These are phyloP conservation scores for Capsicum rhomboideum DNA, from an alignment of 257 asterid species.

Conservation along the genomic window DNA sequence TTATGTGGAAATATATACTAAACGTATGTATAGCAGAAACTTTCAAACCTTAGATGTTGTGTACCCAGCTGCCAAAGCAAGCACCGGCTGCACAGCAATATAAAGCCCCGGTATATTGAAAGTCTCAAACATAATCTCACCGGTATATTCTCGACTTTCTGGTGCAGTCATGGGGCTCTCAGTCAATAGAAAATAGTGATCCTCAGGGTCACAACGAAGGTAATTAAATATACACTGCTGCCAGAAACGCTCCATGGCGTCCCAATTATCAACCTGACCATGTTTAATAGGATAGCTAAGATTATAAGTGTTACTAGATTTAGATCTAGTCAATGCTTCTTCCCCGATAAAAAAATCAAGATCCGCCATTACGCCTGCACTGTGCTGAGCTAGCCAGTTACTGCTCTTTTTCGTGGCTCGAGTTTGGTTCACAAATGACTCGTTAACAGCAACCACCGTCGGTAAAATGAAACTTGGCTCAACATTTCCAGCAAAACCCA, in stretches of 20 bases:
- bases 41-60: conserved; percentile 66
- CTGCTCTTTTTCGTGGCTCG: conserved; percentile 55
- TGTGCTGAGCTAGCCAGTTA: conserved; percentile 75
- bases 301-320: conserved; percentile 48
- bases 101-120: conserved; percentile 90
- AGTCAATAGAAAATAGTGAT: conserved; percentile 85
- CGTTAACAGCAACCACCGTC: conserved; percentile 79
- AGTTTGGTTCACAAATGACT: conserved; percentile 67
- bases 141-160: conserved; percentile 86
- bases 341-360: conserved; percentile 83
- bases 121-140: conserved; percentile 97
- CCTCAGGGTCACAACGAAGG: conserved; percentile 91
- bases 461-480: conserved; percentile 86
- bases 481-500: conserved; percentile 99
- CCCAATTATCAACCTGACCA: conserved; percentile 94
- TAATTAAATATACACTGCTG: conserved; percentile 87
- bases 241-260: conserved; percentile 97
- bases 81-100: conserved; percentile 96
- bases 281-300: conserved; percentile 77
- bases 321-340: conserved; percentile 78
- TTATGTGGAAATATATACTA: not conserved
- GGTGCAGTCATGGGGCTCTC: conserved; percentile 97
- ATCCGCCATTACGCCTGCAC: conserved; percentile 97
- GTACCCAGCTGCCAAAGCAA: conserved; percentile 98
- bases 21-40: not conserved